phyloP scores from a whole-genome alignment of 768 basidiomycete species.

The Panus rudis region DNA sequence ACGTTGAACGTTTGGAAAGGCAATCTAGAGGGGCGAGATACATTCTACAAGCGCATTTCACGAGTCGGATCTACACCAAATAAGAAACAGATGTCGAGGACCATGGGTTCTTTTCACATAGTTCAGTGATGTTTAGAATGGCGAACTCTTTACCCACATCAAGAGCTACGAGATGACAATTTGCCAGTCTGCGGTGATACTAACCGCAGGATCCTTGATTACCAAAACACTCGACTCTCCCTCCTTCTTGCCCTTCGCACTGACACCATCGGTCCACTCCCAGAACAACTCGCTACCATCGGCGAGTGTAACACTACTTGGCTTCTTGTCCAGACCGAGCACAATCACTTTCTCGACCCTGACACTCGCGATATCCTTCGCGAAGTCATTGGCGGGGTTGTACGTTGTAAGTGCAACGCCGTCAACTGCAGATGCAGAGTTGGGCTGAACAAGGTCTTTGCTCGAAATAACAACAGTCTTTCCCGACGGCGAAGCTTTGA shows the following conservation, averaged over 20 bases:
- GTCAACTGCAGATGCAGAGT: constrained; percentile 42
- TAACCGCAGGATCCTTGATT: constrained; percentile 68
- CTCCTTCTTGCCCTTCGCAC: constrained; percentile 50
- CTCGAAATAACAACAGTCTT: constrained; percentile 44
- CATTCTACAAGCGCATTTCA: too few relatives aligned
- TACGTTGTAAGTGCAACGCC: constrained; percentile 43
- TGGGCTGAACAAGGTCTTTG: constrained; percentile 42
- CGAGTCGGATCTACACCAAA: too few relatives aligned
- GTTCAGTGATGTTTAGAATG: too few relatives aligned
- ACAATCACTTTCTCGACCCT: constrained; percentile 79
- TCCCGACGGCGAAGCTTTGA: constrained; percentile 46
- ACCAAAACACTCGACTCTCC: constrained; percentile 60
- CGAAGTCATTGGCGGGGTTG: constrained; percentile 59
- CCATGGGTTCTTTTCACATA: too few relatives aligned
- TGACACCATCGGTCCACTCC: constrained; percentile 56
- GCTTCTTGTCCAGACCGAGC: constrained; percentile 60
- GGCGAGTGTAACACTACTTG: constrained; percentile 50
- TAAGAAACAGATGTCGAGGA: too few relatives aligned
- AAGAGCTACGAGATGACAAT: too few relatives aligned
- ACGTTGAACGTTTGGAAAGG: too few relatives aligned
- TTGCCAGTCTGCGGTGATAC: constrained; percentile 58
- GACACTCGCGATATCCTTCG: constrained; percentile 56
- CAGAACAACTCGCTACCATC: constrained; percentile 52
- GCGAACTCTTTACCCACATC: too few relatives aligned
- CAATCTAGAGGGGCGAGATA: too few relatives aligned